These are phyloP conservation scores for Lablab purpureus DNA, from an alignment of 306 rosid genomes.

Conservation along the genomic window DNA sequence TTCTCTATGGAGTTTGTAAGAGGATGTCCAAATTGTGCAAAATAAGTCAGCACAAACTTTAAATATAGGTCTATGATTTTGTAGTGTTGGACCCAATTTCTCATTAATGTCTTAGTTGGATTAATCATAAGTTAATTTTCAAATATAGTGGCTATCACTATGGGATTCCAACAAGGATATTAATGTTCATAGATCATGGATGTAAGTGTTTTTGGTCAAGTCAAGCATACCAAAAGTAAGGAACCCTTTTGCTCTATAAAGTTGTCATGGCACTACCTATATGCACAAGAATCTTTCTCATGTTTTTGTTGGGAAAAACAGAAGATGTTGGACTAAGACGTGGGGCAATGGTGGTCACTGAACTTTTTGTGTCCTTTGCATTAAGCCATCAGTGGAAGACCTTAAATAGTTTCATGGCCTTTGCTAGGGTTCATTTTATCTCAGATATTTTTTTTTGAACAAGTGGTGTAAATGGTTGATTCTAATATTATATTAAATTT, in stretches of 20 bases:
- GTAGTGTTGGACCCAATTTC: neutral
- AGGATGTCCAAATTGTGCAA: neutral
- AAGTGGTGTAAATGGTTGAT: no score
- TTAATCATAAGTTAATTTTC: neutral
- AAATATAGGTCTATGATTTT: neutral
- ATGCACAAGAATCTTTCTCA: constrained; percentile 42
- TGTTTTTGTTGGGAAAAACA: constrained; percentile 26
- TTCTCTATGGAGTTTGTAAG: neutral
- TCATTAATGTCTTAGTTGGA: neutral
- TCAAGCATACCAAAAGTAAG: constrained; percentile 24
- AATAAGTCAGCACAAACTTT: neutral
- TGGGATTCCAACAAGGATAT: constrained; percentile 40
- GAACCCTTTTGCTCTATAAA: constrained; percentile 29
- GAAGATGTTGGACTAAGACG: constrained; percentile 44
- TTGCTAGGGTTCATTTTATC: neutral
- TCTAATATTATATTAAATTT: no score
- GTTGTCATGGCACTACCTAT: neutral
- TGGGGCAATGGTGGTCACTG: constrained; percentile 40
- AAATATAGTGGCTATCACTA: constrained; percentile 32
- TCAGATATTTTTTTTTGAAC: constrained; percentile 33
- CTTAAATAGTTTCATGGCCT: neutral
- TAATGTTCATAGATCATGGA: constrained; percentile 4
- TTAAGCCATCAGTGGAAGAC: neutral
- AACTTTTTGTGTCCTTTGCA: constrained; percentile 13
- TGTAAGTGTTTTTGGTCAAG: constrained; percentile 24